A percentile compares a stretch with the other conserved stretches of the same genome.
phyloP scores from a whole-genome alignment of 1,284 basidiomycete genomes.

The Malassezia japonica region DNA sequence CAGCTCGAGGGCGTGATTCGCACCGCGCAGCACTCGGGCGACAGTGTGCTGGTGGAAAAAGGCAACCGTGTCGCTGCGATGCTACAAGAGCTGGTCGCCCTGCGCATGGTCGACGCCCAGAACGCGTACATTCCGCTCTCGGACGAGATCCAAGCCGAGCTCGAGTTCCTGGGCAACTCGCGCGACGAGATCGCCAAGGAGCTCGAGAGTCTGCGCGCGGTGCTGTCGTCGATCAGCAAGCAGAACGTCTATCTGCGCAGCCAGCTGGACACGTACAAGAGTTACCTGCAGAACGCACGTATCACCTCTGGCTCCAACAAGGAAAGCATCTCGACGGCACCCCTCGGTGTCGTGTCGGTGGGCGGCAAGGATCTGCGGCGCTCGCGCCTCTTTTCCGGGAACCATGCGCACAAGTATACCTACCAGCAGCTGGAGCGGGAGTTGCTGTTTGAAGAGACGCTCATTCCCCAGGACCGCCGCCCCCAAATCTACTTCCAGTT shows the following conservation, averaged over 20 bases:
- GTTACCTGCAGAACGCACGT: conserved; percentile 93
- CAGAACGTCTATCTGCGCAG: conserved; percentile 94
- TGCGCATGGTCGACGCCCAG: conserved; percentile 68
- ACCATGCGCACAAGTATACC: conserved; percentile 70
- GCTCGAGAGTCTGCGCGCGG: conserved; percentile 80
- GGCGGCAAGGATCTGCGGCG: conserved; percentile 77
- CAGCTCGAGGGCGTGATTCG: conserved; percentile 83
- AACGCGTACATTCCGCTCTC: conserved; percentile 91
- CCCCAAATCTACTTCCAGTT: conserved; percentile 99
- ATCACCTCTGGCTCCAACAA: conserved; percentile 66
- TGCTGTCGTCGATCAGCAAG: conserved; percentile 97
- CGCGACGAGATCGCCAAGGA: conserved; percentile 90
- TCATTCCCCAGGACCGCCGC: conserved; percentile 86
- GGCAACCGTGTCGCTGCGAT: conserved; percentile 83
- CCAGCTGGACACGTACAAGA: conserved; percentile 98
- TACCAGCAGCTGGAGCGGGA: conserved; percentile 98
- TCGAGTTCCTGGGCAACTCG: conserved; percentile 88
- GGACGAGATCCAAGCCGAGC: conserved; percentile 88
- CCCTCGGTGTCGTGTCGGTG: conserved; percentile 76
- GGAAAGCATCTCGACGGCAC: conserved; percentile 54
- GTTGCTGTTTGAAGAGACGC: conserved; percentile 96
- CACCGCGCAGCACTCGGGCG: conserved; percentile 89
- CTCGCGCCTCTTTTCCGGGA: conserved; percentile 51
- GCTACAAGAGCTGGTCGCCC: conserved; percentile 86
- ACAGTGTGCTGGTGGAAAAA: conserved; percentile 82